Evolutionary conservation across 2,329 filamentous ascomycete species (phyloP), one percentile per base, ranked within the genome.

Genomic region (Arthrinium puccinioides): DNA sequence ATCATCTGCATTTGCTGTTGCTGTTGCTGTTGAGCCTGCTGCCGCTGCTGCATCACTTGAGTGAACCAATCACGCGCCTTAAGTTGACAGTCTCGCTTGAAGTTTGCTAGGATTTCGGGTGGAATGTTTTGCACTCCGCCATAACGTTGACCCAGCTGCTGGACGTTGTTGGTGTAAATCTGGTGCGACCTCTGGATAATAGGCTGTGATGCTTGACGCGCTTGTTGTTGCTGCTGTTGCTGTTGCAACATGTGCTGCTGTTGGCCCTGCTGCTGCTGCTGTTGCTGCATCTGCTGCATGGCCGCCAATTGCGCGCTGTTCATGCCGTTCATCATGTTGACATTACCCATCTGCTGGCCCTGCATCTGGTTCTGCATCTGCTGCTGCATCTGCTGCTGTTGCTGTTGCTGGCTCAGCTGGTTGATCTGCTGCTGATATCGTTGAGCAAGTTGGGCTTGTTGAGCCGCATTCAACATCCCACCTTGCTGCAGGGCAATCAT

Each of bases 41-140:
- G 40, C 6, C 46, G 44, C 13, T 47, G 36, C 15, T 50, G 45
- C 9, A 54, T 37, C 15, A n/a, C 13, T 14, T 27, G 13, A 14
- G 6, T 27, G 18, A 26, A 36, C 8, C 40, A 38, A 16, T 54
- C 46, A 15, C 49, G 48, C 5, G 70, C 70, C 40, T 61, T 62
- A 1, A 42, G 25, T 4, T 59, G 29, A 20, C 70, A 74, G 2
- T 48, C 45, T 14, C 56, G 50, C 50, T 69, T 73, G 20, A 74
- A 64, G 21, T 60, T 62, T 0, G 69, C 62, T 20, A 68, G 39
- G 2, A 60, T 36, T 0, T 76, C 71, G 0, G 48, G 56, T 0
- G 74, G 72, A 4, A 76, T 66, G 21, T 64, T 62, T 16, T 67
- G 62, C 5, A 52, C 39, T 1, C 63, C 61, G 9, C 67, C 67